Evolutionary conservation across 2,329 filamentous ascomycete species (phyloP), one percentile per base, ranked within the genome.

Genomic region (Hymenoscyphus albidus): DNA sequence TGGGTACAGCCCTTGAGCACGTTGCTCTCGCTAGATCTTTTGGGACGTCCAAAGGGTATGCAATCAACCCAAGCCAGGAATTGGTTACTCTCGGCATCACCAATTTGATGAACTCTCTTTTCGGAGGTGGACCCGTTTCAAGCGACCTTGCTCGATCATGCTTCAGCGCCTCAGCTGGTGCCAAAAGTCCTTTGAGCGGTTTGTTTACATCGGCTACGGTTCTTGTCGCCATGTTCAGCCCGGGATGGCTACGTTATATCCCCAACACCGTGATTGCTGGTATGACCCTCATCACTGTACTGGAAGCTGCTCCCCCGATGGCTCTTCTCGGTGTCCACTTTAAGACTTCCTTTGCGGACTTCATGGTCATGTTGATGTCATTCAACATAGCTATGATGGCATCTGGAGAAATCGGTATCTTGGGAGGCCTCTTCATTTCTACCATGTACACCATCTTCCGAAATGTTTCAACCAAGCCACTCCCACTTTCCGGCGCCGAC

Each of bases 351-450:
- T 80, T 89, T 6, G 82, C 85, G 12, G 87, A 89, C 74, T 89
- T 89, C 69, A 80, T 85, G 61, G 82, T 84, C 0, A 81, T 83
- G 35, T 86, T 88, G 82, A 78, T 89, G 38, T 81, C 85, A 4
- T 84, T 89, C 70, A 88, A 86, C 83, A 78, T 88, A 2, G 86
- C 85, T 0, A 80, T 89, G 10, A 87, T 88, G 69, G 81, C 83
- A 1, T 83, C 81, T 0, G 85, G 83, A 0, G 84, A 88, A 69
- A 79, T 84, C 42, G 87, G 86, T 12, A 61, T 70, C n/a, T 62
- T 58, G 5, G 27, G 58, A 1, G 66, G 66, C 10, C 5, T 70
- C 16, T 22, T 59, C 18, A 66, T 70, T 59, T 65, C 66, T 61
- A 51, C 65, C n/a, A 10, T 64, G 31, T 69, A 69, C 51, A 70